These are phyloP conservation scores for Xylariomycetidae sp. DNA, from an alignment of 2,329 filamentous ascomycete species.

Conservation along the genomic window DNA sequence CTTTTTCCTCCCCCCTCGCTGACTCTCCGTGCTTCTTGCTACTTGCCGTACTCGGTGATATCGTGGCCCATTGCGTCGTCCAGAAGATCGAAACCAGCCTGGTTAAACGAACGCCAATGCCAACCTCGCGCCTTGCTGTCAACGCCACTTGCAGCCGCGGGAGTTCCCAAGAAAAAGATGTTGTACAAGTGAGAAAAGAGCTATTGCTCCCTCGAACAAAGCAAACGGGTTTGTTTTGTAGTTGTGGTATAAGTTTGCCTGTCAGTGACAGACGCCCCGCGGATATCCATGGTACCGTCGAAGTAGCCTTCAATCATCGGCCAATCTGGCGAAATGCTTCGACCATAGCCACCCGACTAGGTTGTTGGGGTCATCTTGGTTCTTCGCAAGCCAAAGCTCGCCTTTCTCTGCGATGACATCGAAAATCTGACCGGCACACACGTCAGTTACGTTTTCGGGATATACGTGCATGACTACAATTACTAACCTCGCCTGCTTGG, in stretches of 20 bases:
- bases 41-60: slow-evolving; percentile 17
- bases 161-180: slow-evolving; percentile 9
- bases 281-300: too few relatives aligned
- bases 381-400: slow-evolving; percentile 94
- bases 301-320: slow-evolving; percentile 36
- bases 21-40: slow-evolving; percentile 19
- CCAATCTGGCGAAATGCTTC: slow-evolving; percentile 81
- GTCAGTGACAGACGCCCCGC: too few relatives aligned
- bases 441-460: slow-evolving; percentile 31
- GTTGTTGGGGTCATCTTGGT: slow-evolving; percentile 80
- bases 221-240: too few relatives aligned
- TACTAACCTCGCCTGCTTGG: slow-evolving; percentile 75
- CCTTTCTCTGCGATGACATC: slow-evolving; percentile 94
- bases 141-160: slow-evolving; percentile 9
- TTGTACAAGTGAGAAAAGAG: slow-evolving; percentile 18
- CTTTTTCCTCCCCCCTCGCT: too few relatives aligned
- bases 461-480: slow-evolving; percentile 1
- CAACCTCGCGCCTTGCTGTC: slow-evolving; percentile 18
- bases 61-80: slow-evolving; percentile 28
- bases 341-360: slow-evolving; percentile 98
- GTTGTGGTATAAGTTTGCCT: too few relatives aligned
- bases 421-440: slow-evolving; percentile 61
- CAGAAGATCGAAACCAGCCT: slow-evolving; percentile 18
- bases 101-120: slow-evolving; percentile 21
- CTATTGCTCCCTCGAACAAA: too few relatives aligned